phyloP scores from a whole-genome alignment of 345 rosid species.

The Rhodamnia argentea region DNA sequence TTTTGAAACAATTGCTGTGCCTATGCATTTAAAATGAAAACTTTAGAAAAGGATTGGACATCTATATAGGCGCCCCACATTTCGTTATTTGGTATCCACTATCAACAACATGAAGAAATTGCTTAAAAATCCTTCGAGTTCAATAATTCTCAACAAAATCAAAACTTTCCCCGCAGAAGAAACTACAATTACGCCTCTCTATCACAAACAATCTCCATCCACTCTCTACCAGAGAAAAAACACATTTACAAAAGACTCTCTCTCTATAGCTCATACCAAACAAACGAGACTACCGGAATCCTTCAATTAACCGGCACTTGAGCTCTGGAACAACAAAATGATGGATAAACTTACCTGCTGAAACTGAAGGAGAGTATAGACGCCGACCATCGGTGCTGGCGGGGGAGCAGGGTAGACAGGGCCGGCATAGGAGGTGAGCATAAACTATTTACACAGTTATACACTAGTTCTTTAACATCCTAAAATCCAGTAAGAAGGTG shows the following conservation, averaged over 20 bases:
- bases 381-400: slow-evolving; percentile 37
- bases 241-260: background rate
- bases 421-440: background rate
- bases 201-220: background rate
- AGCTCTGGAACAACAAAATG: background rate
- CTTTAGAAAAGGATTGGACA: background rate
- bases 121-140: background rate
- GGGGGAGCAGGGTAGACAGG: slow-evolving; percentile 21
- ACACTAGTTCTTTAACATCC: background rate
- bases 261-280: background rate
- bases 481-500: background rate
- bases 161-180: background rate
- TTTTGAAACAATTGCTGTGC: slow-evolving; percentile 91
- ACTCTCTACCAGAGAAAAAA: background rate
- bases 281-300: background rate
- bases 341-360: slow-evolving; percentile 43
- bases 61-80: background rate
- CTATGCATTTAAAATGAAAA: slow-evolving; percentile 23
- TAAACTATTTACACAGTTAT: background rate
- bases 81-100: background rate
- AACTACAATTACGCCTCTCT: background rate
- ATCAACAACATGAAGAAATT: background rate
- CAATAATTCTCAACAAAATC: background rate
- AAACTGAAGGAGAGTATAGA: slow-evolving; percentile 67
- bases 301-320: background rate